phyloP scores from a whole-genome alignment of 345 rosid species.

The Syzygium jambos region DNA sequence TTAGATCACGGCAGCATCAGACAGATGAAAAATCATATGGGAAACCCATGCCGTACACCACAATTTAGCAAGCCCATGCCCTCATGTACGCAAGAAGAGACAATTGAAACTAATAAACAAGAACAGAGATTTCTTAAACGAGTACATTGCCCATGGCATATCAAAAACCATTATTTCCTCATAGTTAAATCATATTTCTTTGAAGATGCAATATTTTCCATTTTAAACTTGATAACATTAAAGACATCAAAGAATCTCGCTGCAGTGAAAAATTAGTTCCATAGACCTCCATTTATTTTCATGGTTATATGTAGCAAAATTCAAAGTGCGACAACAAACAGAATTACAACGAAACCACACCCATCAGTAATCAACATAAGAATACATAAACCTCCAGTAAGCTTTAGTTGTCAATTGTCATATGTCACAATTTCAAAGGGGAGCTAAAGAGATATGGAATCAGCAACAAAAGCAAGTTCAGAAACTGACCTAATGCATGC shows the following conservation, averaged over 20 bases:
- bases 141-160: no score
- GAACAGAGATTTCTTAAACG: no score
- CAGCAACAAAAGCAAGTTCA: no score
- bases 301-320: background rate
- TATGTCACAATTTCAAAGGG: background rate
- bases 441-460: background rate
- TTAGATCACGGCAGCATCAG: background rate
- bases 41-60: background rate
- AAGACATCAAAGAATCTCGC: background rate
- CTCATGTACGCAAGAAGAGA: background rate
- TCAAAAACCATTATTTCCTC: no score
- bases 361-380: background rate
- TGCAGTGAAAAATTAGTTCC: background rate
- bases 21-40: background rate
- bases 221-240: no score
- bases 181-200: no score
- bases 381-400: background rate
- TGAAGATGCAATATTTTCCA: background rate
- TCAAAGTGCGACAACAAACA: background rate
- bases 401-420: background rate
- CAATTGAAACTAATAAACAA: no score
- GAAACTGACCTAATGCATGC: no score
- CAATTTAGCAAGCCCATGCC: background rate
- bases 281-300: background rate
- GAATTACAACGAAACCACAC: background rate